Percentiles rank a stretch among this genome's conserved stretches.
phyloP scores from a whole-genome alignment of 352 stramenopile genomes.

The Globisporangium spiculum region DNA sequence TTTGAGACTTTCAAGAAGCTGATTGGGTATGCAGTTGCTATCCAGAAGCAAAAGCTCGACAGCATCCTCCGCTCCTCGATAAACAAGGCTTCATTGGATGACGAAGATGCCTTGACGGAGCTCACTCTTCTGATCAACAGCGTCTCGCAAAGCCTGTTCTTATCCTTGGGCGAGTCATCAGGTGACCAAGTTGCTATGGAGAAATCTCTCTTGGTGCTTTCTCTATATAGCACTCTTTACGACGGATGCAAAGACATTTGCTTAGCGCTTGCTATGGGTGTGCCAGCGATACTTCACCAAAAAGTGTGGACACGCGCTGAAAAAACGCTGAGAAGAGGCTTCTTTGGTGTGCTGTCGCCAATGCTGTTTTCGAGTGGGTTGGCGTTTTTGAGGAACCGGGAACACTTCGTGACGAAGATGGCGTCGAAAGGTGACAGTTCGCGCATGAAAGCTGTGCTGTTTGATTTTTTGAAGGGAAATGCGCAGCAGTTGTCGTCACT shows the following conservation, averaged over 20 bases:
- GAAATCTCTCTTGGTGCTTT: constrained; percentile 8
- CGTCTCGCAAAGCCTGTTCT: constrained; percentile 39
- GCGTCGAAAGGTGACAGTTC: not conserved
- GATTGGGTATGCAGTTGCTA: constrained; percentile 31
- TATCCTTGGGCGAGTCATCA: constrained; percentile 9
- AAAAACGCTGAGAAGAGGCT: constrained; percentile 7
- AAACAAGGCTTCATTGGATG: not conserved
- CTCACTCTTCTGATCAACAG: constrained; percentile 44
- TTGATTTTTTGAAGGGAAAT: constrained; percentile 24
- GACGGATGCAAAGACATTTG: constrained; percentile 16
- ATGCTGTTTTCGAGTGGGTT: constrained; percentile 41
- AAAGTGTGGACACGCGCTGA: constrained; percentile 12
- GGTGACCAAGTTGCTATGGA: constrained; percentile 2
- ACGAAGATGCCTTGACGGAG: constrained; percentile 27
- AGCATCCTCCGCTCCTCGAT: not conserved
- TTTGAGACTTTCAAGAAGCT: constrained; percentile 33
- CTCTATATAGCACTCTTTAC: constrained; percentile 13
- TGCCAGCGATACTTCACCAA: not conserved
- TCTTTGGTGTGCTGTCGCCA: constrained; percentile 28
- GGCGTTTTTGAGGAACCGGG: constrained; percentile 28
- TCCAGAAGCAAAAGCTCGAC: constrained; percentile 31
- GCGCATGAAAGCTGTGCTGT: not conserved
- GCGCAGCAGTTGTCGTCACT: constrained; percentile 30
- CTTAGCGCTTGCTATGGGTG: not conserved
- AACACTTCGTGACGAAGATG: constrained; percentile 18